phyloP scores from a whole-genome alignment of 345 rosid species.

The Anacardium occidentale region DNA sequence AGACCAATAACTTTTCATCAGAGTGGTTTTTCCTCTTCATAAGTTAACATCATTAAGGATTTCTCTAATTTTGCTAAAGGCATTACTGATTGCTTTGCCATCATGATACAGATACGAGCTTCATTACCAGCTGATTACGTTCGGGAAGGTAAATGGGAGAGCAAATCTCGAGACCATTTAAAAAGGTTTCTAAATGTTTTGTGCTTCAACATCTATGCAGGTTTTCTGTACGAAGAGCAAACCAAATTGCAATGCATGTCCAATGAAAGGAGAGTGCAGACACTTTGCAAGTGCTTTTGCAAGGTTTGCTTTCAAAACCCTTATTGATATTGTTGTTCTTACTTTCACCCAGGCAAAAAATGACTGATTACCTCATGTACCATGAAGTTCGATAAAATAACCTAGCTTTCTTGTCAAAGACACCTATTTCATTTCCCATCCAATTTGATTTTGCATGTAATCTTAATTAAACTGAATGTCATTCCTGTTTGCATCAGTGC shows the following conservation, averaged over 20 bases:
- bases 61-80: slow-evolving; percentile 9
- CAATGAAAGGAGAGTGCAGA: slow-evolving; percentile 95
- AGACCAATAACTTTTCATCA: slow-evolving; percentile 24
- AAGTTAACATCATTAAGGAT: not conserved
- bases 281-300: slow-evolving; percentile 99
- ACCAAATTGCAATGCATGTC: slow-evolving; percentile 98
- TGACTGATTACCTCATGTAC: not conserved
- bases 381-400: not conserved
- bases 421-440: slow-evolving; percentile 6
- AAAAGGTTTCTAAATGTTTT: slow-evolving; percentile 17
- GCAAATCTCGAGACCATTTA: not conserved
- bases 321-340: not conserved
- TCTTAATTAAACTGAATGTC: slow-evolving; percentile 21
- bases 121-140: slow-evolving; percentile 94
- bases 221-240: slow-evolving; percentile 89
- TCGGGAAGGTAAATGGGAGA: slow-evolving; percentile 68
- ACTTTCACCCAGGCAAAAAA: not conserved
- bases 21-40: not conserved
- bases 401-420: not conserved
- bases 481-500: slow-evolving; percentile 56
- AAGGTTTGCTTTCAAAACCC: slow-evolving; percentile 51
- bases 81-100: slow-evolving; percentile 24
- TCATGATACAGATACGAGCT: slow-evolving; percentile 70
- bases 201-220: slow-evolving; percentile 47
- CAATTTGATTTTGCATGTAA: slow-evolving; percentile 6